Percentiles rank a stretch among this genome's conserved stretches.
phyloP scores from a whole-genome alignment of 345 rosid species.

The Nasturtium officinale region DNA sequence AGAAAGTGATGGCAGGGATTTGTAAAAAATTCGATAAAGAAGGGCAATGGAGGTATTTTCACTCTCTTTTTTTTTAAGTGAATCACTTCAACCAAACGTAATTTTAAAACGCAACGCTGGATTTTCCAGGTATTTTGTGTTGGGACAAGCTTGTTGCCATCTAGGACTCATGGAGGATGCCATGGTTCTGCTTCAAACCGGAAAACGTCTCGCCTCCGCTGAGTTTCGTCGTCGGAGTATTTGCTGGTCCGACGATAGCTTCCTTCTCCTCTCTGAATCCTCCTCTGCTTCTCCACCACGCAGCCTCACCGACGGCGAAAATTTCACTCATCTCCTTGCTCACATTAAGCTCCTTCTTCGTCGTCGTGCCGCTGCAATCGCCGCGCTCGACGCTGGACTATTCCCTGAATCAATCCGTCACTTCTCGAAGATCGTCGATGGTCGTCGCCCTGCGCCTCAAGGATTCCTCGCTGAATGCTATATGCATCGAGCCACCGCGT shows the following conservation, averaged over 20 bases:
- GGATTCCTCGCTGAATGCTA: constrained; percentile 91
- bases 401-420: constrained; percentile 88
- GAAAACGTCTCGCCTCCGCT: constrained; percentile 87
- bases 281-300: constrained; percentile 60
- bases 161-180: constrained; percentile 98
- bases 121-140: constrained; percentile 62
- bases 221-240: constrained; percentile 91
- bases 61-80: not conserved
- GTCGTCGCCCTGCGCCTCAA: constrained; percentile 85
- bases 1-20: constrained; percentile 85
- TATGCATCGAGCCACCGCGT: constrained; percentile 80
- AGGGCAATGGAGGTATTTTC: constrained; percentile 89
- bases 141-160: constrained; percentile 94
- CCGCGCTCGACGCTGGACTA: constrained; percentile 83
- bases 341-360: constrained; percentile 87
- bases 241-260: constrained; percentile 90
- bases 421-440: constrained; percentile 84
- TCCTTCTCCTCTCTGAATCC: constrained; percentile 50
- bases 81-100: constrained; percentile 33
- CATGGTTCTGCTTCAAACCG: constrained; percentile 88
- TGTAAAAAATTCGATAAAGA: constrained; percentile 71
- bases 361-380: constrained; percentile 84
- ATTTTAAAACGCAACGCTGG: not conserved
- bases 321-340: constrained; percentile 64
- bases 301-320: constrained; percentile 53